Evolutionary conservation across 371 early-diverging fungal genomes (phyloP), one percentile per base, ranked within the genome.

Genomic region (Apophysomyces elegans): DNA sequence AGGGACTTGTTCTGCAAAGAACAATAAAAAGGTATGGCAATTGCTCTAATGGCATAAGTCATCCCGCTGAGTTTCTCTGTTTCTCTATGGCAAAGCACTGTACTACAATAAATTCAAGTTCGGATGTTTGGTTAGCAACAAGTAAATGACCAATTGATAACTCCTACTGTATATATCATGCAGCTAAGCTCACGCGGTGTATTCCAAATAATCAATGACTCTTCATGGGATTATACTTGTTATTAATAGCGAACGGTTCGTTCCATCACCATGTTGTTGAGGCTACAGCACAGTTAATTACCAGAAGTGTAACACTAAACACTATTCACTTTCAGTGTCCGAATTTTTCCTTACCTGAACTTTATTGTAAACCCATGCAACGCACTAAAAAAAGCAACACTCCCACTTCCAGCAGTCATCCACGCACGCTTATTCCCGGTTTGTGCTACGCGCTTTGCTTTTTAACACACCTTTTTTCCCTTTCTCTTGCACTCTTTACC

Each of bases 371-470:
- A 26, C 54, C 54, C 54, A 50, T 18, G 54, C 54, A 50, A 50
- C 32, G 7, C n/a, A 50, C 54, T 21, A 50, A 50, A 50, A 47
- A 50, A 21, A 50, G 54, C 6, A 50, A 50, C 54, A 50, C 16
- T 50, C 54, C 41, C 54, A 11, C 54, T 50, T 50, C 54, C 54
- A 50, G 54, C n/a, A 50, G 54, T 50, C 21, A 50, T 4, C 54
- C 54, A 50, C 54, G 54, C 54, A 50, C 54, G 54, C 21, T 50
- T 7, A 21, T 50, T 50, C 32, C 54, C 21, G 21, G 54, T 50
- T 50, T 50, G 54, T 50, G 54, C 18, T 50, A 50, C 54, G 11
- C 36, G 32, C 41, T 50, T 56, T 50, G 59, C 35, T 26, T 66
- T 60, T 56, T 62, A 46, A 16, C 16, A 36, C 56, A 56, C 56